A percentile compares a stretch with the other conserved stretches of the same genome.
These are phyloP conservation scores for Blumeria hordei DNA, from an alignment of 2,329 filamentous ascomycete species.

Conservation along the genomic window DNA sequence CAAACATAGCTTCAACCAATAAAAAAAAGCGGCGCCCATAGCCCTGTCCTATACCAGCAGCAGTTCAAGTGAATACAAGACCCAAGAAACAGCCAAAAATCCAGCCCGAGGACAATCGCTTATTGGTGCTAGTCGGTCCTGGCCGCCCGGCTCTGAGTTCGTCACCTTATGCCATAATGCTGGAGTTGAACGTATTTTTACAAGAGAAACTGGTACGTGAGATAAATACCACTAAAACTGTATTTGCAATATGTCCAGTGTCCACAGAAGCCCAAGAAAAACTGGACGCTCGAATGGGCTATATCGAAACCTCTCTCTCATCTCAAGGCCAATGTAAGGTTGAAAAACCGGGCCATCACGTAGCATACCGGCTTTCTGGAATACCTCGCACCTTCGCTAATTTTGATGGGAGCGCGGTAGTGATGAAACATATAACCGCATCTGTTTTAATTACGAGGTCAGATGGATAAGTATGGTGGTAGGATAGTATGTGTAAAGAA, in stretches of 20 bases:
- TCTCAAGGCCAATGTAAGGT: not conserved
- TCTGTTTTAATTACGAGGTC: no score
- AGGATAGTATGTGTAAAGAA: no score
- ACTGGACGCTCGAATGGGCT: not conserved
- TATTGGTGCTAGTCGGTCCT: not conserved
- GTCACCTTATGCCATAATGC: slow-evolving; percentile 1
- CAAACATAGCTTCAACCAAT: no score
- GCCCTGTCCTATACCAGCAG: no score
- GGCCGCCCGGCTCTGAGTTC: not conserved
- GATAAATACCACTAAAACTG: not conserved
- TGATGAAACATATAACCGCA: not conserved
- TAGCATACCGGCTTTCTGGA: not conserved
- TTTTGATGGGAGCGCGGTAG: not conserved
- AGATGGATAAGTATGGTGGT: no score
- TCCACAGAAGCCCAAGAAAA: not conserved
- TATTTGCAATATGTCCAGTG: not conserved
- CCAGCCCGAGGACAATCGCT: not conserved
- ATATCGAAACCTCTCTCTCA: not conserved
- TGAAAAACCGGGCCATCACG: not conserved
- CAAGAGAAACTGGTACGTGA: not conserved
- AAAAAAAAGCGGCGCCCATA: no score
- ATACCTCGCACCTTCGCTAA: not conserved
- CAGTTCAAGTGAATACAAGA: no score
- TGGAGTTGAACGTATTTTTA: not conserved
- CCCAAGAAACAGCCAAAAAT: not conserved